These are phyloP conservation scores for Thozetella sp. DNA, from an alignment of 495 filamentous ascomycete genomes.

Conservation along the genomic window DNA sequence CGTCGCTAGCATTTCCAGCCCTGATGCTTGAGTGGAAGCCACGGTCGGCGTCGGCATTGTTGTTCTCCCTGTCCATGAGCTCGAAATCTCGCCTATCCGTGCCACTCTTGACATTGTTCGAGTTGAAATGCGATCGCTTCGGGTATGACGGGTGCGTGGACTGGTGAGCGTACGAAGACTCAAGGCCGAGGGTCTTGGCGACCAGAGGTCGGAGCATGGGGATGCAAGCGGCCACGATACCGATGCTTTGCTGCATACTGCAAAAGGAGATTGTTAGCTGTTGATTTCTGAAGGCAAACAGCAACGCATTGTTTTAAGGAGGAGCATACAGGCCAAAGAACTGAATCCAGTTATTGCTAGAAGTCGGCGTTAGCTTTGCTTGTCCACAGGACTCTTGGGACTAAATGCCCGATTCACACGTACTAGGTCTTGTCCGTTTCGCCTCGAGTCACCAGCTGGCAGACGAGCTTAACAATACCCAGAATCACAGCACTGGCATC, in stretches of 20 bases:
- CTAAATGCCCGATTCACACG: not conserved
- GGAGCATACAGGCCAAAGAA: slow-evolving; percentile 30
- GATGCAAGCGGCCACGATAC: slow-evolving; percentile 47
- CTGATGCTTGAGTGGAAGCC: not conserved
- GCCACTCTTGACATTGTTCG: not conserved
- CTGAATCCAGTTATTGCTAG: slow-evolving; percentile 17
- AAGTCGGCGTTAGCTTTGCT: not conserved
- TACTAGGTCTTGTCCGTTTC: slow-evolving; percentile 26
- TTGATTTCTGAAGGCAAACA: too few species aligned
- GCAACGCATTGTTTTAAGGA: not conserved
- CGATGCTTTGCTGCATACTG: slow-evolving; percentile 44
- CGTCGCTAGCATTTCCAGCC: not conserved
- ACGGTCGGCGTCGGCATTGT: not conserved
- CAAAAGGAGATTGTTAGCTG: slow-evolving; percentile 11
- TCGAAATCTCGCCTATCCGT: not conserved
- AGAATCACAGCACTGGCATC: slow-evolving; percentile 23
- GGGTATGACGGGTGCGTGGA: not conserved
- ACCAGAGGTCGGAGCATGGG: slow-evolving; percentile 44
- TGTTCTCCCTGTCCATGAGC: not conserved
- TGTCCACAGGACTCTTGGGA: not conserved
- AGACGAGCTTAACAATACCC: slow-evolving; percentile 27
- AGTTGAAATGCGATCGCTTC: not conserved
- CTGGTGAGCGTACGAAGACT: not conserved
- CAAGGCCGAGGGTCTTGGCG: slow-evolving; percentile 23
- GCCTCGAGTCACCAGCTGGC: slow-evolving; percentile 24